Evolutionary conservation across 1,284 basidiomycete genomes (phyloP).

Genomic region (Limonomyces culmigenus): DNA sequence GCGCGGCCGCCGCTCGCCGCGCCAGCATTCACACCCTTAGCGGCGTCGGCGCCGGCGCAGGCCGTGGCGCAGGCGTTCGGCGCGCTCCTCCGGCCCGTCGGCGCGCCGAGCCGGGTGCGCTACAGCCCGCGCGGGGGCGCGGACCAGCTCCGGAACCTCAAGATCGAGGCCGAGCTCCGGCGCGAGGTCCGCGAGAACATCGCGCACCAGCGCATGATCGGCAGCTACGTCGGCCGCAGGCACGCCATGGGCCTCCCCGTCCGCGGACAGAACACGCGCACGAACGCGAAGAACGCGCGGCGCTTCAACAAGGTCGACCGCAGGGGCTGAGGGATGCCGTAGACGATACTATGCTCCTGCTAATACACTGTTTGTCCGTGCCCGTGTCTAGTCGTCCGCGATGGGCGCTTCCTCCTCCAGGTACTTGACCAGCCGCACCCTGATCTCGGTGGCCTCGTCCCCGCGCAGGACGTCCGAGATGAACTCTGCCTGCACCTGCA

Average conservation of each 20-base stretch:
- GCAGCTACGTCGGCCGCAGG: slow-evolving; percentile 72
- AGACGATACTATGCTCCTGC: no score
- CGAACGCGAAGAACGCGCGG: slow-evolving; percentile 72
- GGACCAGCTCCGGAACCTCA: slow-evolving; percentile 55
- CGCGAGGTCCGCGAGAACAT: slow-evolving; percentile 76
- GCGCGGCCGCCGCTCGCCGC: slow-evolving; percentile 47
- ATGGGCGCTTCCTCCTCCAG: slow-evolving; percentile 87
- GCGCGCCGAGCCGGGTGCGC: background rate
- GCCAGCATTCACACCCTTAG: slow-evolving; percentile 28
- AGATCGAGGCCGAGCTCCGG: slow-evolving; percentile 71
- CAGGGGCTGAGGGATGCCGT: no score
- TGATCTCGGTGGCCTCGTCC: slow-evolving; percentile 88
- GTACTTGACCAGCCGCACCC: slow-evolving; percentile 80
- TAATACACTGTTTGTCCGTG: background rate
- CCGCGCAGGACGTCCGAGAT: slow-evolving; percentile 83
- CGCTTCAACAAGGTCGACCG: slow-evolving; percentile 65
- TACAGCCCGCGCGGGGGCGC: slow-evolving; percentile 1
- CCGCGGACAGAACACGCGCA: slow-evolving; percentile 77
- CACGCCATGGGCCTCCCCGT: slow-evolving; percentile 84
- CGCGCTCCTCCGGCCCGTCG: background rate
- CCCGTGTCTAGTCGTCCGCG: slow-evolving; percentile 45
- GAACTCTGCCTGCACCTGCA: slow-evolving; percentile 88
- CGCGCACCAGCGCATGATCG: slow-evolving; percentile 78
- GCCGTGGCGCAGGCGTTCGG: slow-evolving; percentile 14
- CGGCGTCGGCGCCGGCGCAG: slow-evolving; percentile 26